A percentile compares a stretch with the other conserved stretches of the same genome.
Conservation (phyloP, 1,284 basidiomycete genomes). For the Cryptococcus sp. region DNA sequence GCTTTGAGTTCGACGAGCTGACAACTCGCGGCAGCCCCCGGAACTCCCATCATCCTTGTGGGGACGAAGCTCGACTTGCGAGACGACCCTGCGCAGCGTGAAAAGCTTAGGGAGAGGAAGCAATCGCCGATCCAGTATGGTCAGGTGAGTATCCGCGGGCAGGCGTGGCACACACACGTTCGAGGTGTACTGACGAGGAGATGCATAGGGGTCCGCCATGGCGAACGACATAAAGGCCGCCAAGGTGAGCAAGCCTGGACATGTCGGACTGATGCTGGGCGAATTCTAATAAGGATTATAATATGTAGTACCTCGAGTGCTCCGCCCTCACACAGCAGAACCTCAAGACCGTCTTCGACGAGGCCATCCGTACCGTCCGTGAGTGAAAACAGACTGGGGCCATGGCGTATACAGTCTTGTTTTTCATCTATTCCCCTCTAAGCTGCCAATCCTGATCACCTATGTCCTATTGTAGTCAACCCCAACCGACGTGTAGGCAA, state of each 20-base stretch:
- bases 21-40: slow-evolving; percentile 61
- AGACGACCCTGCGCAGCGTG: slow-evolving; percentile 86
- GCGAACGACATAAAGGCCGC: slow-evolving; percentile 71
- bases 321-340: slow-evolving; percentile 93
- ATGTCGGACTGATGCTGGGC: neutral
- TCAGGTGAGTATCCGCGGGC: slow-evolving; percentile 21
- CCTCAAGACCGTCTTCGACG: slow-evolving; percentile 93
- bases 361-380: slow-evolving; percentile 78
- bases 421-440: neutral
- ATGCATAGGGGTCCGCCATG: slow-evolving; percentile 73
- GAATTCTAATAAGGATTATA: neutral
- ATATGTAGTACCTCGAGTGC: slow-evolving; percentile 46
- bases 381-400: slow-evolving; percentile 51
- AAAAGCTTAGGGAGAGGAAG: slow-evolving; percentile 89
- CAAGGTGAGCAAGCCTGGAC: slow-evolving; percentile 23
- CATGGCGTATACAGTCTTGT: too few species aligned
- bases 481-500: slow-evolving; percentile 44
- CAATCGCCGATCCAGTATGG: slow-evolving; percentile 88
- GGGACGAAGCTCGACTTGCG: slow-evolving; percentile 98
- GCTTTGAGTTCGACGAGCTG: neutral
- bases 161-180: neutral
- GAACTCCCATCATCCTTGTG: slow-evolving; percentile 89
- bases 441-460: neutral
- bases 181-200: neutral
- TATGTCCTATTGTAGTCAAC: slow-evolving; percentile 33